phyloP scores from a whole-genome alignment of 2,329 filamentous ascomycete genomes.

The Phialophora chinensis region DNA sequence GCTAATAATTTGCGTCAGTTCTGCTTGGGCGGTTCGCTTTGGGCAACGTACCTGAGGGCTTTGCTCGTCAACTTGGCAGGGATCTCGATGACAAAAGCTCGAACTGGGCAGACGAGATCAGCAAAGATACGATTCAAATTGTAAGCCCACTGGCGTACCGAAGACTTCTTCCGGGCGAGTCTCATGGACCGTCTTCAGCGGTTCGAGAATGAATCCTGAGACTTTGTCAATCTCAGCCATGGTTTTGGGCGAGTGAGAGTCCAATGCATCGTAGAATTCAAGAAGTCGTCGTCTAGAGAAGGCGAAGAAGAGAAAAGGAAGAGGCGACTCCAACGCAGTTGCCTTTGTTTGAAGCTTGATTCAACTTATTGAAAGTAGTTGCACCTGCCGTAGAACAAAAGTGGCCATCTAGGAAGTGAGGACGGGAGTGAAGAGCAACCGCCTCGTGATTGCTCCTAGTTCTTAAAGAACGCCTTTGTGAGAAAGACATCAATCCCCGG shows the following conservation, averaged over 20 bases:
- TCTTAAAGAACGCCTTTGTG: background rate
- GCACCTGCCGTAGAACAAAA: slow-evolving; percentile 8
- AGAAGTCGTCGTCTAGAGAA: background rate
- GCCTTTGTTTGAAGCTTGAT: slow-evolving; percentile 9
- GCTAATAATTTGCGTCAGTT: slow-evolving; percentile 26
- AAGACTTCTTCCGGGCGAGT: slow-evolving; percentile 49
- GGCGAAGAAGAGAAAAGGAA: slow-evolving; percentile 1
- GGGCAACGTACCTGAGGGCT: slow-evolving; percentile 49
- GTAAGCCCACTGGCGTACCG: slow-evolving; percentile 43
- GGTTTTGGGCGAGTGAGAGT: slow-evolving; percentile 19
- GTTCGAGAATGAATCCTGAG: slow-evolving; percentile 40
- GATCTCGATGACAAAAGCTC: slow-evolving; percentile 53
- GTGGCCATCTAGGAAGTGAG: background rate
- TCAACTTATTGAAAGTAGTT: slow-evolving; percentile 2
- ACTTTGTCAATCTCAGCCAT: slow-evolving; percentile 34
- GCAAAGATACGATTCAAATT: background rate
- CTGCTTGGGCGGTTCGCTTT: background rate
- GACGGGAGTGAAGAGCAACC: background rate
- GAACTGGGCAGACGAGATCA: slow-evolving; percentile 41
- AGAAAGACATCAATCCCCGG: background rate
- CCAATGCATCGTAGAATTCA: slow-evolving; percentile 29
- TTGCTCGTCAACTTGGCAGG: slow-evolving; percentile 52
- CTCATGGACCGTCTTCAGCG: slow-evolving; percentile 54
- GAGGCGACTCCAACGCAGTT: slow-evolving; percentile 4
- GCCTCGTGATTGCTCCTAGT: background rate